A percentile compares a stretch with the other conserved stretches of the same genome.
Evolutionary conservation across 208 protist species (phyloP).

Genomic region (Entamoeba dispar): DNA sequence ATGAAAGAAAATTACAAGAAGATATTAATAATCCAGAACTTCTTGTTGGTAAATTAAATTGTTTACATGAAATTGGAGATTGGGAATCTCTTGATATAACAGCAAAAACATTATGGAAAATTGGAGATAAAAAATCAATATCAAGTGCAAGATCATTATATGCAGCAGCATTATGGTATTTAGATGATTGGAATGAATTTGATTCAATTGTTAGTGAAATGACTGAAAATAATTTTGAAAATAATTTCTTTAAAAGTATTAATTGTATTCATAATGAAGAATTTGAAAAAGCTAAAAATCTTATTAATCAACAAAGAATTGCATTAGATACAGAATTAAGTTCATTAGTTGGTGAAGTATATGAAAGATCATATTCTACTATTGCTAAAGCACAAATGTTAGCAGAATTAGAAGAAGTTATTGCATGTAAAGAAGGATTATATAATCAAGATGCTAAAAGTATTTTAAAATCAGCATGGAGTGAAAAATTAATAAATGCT

Average conservation of each 20-base stretch:
- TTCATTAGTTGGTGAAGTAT: background rate
- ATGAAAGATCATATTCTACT: background rate
- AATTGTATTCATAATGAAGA: background rate
- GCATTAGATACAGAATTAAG: background rate
- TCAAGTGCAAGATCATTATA: background rate
- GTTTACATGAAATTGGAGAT: background rate
- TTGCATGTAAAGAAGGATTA: background rate
- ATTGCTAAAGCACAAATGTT: background rate
- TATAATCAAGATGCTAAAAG: background rate
- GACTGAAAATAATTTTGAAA: background rate
- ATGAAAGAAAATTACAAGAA: background rate
- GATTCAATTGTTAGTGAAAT: background rate
- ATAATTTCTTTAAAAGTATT: background rate
- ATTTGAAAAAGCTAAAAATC: background rate
- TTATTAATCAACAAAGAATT: background rate
- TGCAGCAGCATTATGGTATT: background rate
- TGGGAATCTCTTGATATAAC: background rate
- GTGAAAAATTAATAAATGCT: background rate
- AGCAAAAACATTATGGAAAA: background rate
- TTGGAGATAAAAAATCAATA: background rate
- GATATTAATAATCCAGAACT: background rate
- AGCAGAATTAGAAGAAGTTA: background rate
- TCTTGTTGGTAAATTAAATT: background rate
- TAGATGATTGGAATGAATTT: background rate
- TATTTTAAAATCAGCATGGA: background rate